Evolutionary conservation across 2,329 filamentous ascomycete genomes (phyloP).

Genomic region (Bipolaris cookei): DNA sequence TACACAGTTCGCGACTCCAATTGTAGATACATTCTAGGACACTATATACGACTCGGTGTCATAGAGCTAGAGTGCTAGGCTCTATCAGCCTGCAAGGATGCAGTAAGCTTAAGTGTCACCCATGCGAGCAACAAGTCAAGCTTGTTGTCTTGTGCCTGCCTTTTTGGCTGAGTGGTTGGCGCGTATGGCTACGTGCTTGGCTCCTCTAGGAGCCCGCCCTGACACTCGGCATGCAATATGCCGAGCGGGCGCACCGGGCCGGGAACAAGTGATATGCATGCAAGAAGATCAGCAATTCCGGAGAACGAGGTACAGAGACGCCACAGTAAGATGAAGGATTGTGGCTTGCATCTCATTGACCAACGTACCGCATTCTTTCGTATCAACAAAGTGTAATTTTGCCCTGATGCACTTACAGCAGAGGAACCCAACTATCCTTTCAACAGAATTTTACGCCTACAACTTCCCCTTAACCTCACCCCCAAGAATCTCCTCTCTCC

Average conservation of each 20-base stretch:
- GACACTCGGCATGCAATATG: slow-evolving; percentile 9
- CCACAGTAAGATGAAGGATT: too few relatives aligned
- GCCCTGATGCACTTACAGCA: neutral
- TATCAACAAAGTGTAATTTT: too few relatives aligned
- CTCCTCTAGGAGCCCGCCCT: too few relatives aligned
- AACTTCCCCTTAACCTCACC: slow-evolving; percentile 22
- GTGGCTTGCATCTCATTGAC: too few relatives aligned
- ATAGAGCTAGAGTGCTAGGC: too few relatives aligned
- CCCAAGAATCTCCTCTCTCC: slow-evolving; percentile 54
- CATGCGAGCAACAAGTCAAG: too few relatives aligned
- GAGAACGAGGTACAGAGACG: slow-evolving; percentile 2
- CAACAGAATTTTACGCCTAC: slow-evolving; percentile 1
- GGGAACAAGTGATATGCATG: slow-evolving; percentile 6
- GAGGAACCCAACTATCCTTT: neutral
- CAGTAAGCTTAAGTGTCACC: too few relatives aligned
- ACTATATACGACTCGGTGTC: slow-evolving; percentile 6
- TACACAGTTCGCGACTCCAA: neutral
- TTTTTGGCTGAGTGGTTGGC: too few relatives aligned
- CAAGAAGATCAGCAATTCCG: slow-evolving; percentile 2
- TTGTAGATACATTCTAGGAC: neutral
- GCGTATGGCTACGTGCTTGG: too few relatives aligned
- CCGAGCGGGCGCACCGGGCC: slow-evolving; percentile 9
- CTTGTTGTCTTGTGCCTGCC: too few relatives aligned
- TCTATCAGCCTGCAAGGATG: too few relatives aligned
- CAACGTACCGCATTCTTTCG: too few relatives aligned